Conservation (phyloP, 2,329 filamentous ascomycete genomes). For the Venturia aucupariae region DNA sequence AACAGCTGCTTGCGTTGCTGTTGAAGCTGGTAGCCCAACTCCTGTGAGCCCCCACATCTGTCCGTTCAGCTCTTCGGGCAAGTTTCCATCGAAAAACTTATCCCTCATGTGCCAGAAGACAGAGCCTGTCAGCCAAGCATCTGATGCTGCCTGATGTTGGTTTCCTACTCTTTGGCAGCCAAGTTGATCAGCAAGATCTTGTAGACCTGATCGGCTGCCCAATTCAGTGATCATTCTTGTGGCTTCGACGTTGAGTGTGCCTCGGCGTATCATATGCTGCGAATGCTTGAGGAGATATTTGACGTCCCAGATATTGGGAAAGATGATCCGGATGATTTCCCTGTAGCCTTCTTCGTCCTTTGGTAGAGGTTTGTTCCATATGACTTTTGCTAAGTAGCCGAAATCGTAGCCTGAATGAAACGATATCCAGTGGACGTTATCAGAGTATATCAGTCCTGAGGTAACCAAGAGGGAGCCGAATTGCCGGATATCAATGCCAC, state of each 20-base stretch:
- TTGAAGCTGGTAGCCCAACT: conserved; percentile 14
- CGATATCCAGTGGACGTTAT: conserved; percentile 90
- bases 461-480: conserved; percentile 87
- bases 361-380: conserved; percentile 73
- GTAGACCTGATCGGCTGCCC: conserved; percentile 82
- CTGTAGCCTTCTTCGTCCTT: conserved; percentile 88
- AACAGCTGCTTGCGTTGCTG: conserved; percentile 14
- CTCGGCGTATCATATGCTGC: conserved; percentile 45
- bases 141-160: conserved; percentile 87
- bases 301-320: conserved; percentile 88
- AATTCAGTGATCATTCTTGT: conserved; percentile 73
- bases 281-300: conserved; percentile 95
- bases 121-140: conserved; percentile 84
- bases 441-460: conserved; percentile 79
- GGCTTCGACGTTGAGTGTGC: conserved; percentile 30
- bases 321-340: conserved; percentile 80
- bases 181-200: conserved; percentile 87
- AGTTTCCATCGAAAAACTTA: conserved; percentile 74
- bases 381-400: conserved; percentile 89
- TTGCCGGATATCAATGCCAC: conserved; percentile 81
- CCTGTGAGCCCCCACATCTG: conserved; percentile 77
- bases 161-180: conserved; percentile 81
- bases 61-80: conserved; percentile 71
- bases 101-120: conserved; percentile 92
- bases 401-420: conserved; percentile 99